Conservation (phyloP, 768 basidiomycete genomes). For the Leccinum fibrillosum region DNA sequence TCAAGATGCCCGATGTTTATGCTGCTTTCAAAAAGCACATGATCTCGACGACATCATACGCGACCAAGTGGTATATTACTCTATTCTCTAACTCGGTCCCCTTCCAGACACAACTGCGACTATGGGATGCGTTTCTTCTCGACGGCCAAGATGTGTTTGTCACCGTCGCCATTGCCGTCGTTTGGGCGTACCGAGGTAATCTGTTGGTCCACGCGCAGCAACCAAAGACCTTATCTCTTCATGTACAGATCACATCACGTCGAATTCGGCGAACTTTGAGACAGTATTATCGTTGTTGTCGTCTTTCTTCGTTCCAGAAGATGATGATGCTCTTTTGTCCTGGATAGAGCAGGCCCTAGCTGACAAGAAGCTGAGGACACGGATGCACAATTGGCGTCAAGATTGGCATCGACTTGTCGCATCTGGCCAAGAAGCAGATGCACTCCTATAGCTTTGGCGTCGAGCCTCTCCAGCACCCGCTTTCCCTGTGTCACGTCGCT, state of each 20-base stretch:
- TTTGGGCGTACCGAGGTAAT: constrained; percentile 88
- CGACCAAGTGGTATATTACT: constrained; percentile 99
- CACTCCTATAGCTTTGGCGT: constrained; percentile 45
- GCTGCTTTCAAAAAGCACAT: constrained; percentile 81
- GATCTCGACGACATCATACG: constrained; percentile 92
- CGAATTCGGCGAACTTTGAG: constrained; percentile 80
- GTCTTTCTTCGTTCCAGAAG: constrained; percentile 92
- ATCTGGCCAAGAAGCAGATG: constrained; percentile 57
- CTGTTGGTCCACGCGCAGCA: constrained; percentile 5
- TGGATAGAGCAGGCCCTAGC: constrained; percentile 71
- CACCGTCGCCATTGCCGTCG: constrained; percentile 78
- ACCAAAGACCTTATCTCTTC: constrained; percentile 2
- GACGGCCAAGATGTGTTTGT: constrained; percentile 91
- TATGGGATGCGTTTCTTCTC: constrained; percentile 93
- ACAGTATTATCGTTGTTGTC: constrained; percentile 88
- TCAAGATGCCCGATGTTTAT: constrained; percentile 88
- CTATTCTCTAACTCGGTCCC: constrained; percentile 94
- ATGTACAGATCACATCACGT: constrained; percentile 74
- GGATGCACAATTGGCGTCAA: constrained; percentile 71
- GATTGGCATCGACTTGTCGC: constrained; percentile 77
- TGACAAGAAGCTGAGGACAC: constrained; percentile 63
- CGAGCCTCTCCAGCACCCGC: neutral
- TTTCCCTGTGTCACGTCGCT: constrained; percentile 4
- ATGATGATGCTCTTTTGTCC: constrained; percentile 74
- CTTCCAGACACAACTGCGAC: constrained; percentile 87